Conservation (phyloP, 2,329 filamentous ascomycete species). For the Trichoderma polysporum region DNA sequence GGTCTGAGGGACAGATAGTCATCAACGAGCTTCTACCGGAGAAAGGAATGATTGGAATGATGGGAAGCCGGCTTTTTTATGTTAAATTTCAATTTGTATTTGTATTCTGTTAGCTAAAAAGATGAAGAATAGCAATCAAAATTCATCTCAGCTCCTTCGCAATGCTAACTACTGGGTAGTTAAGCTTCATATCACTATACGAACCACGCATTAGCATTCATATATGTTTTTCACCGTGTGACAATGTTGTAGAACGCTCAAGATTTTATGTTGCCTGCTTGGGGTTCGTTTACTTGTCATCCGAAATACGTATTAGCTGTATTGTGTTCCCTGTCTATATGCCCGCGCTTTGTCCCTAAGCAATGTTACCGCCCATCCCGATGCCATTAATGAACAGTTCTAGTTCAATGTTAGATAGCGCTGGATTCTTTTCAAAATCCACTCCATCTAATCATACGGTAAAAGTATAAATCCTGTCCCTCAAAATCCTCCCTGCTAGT, state of each 20-base stretch:
- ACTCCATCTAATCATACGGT: not conserved
- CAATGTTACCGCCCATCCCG: not conserved
- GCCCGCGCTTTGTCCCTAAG: constrained; percentile 2
- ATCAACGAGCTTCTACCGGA: not conserved
- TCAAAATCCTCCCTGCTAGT: not conserved
- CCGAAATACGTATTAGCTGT: not conserved
- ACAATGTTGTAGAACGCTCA: not conserved
- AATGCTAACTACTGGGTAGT: not conserved
- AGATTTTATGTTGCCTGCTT: not conserved
- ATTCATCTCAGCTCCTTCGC: not conserved
- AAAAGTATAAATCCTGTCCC: not conserved
- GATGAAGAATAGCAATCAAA: not conserved
- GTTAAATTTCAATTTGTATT: not conserved
- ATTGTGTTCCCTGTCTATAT: constrained; percentile 10
- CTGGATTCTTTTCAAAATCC: not conserved
- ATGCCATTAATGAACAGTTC: constrained; percentile 1
- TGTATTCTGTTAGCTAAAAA: not conserved
- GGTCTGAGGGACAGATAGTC: not conserved
- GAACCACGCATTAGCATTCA: not conserved
- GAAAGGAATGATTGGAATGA: not conserved
- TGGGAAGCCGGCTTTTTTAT: not conserved
- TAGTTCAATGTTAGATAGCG: not conserved
- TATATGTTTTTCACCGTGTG: not conserved
- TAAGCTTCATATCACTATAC: not conserved
- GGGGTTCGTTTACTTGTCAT: not conserved